Percentiles rank a stretch among this genome's conserved stretches.
phyloP scores from a whole-genome alignment of 2,329 filamentous ascomycete species.

The Monilinia fructigena region DNA sequence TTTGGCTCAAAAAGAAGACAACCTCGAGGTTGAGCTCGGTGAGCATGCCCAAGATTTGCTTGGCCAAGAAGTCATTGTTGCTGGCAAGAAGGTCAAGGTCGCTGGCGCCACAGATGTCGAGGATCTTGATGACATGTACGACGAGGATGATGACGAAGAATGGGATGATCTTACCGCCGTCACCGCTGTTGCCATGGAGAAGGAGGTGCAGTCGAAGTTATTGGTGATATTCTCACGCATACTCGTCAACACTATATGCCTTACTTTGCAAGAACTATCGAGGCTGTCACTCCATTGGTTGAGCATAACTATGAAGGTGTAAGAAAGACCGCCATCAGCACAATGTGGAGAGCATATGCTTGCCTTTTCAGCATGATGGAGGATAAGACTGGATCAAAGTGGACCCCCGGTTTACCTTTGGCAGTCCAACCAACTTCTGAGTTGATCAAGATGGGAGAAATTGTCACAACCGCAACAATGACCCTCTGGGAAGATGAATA shows the following conservation, averaged over 20 bases:
- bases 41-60: constrained; percentile 72
- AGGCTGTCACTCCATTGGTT: constrained; percentile 74
- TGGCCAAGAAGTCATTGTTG: constrained; percentile 73
- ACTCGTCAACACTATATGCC: constrained; percentile 76
- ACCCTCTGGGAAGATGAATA: constrained; percentile 85
- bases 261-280: constrained; percentile 86
- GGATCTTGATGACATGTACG: constrained; percentile 60
- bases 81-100: constrained; percentile 82
- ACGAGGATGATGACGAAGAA: constrained; percentile 72
- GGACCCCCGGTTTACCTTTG: constrained; percentile 83
- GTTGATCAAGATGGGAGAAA: constrained; percentile 79
- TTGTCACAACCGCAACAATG: constrained; percentile 81
- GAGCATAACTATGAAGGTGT: constrained; percentile 93
- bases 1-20: constrained; percentile 83
- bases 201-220: constrained; percentile 92
- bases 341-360: constrained; percentile 89
- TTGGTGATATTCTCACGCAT: constrained; percentile 88
- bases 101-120: constrained; percentile 60
- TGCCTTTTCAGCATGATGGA: constrained; percentile 87
- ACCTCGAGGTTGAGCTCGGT: constrained; percentile 72
- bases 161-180: constrained; percentile 82
- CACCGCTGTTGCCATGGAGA: constrained; percentile 88
- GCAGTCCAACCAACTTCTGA: constrained; percentile 76
- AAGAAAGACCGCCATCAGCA: constrained; percentile 86
- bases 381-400: constrained; percentile 74